Evolutionary conservation across 1,139 yeast species (phyloP).

Genomic region (Nakaseomyces nivariensis): DNA sequence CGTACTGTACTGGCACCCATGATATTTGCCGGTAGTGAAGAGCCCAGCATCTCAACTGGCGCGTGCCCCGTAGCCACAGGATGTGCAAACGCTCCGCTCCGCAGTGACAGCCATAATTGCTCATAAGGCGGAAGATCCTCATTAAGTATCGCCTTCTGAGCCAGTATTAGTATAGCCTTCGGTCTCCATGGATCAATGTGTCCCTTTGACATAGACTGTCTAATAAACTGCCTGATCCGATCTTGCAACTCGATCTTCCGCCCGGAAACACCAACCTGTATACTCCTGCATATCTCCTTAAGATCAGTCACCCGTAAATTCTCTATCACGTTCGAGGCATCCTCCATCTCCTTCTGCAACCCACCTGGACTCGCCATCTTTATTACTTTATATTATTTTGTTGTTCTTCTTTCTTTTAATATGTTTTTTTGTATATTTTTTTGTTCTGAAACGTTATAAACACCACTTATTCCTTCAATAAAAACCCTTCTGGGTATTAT

Average conservation of each 20-base stretch:
- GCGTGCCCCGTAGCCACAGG: conserved; percentile 18
- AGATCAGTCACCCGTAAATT: conserved; percentile 29
- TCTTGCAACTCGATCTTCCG: conserved; percentile 43
- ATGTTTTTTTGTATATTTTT: neutral
- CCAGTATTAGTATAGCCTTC: conserved; percentile 36
- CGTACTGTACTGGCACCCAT: conserved; percentile 5
- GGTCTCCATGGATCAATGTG: conserved; percentile 35
- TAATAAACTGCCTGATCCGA: conserved; percentile 35
- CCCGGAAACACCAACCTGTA: conserved; percentile 40
- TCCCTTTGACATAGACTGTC: conserved; percentile 30
- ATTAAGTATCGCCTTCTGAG: conserved; percentile 32
- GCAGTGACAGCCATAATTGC: conserved; percentile 22
- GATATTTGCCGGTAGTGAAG: neutral
- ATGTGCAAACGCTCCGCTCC: conserved; percentile 15
- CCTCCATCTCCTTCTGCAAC: conserved; percentile 20
- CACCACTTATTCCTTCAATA: too few relatives aligned
- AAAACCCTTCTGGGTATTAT: too few relatives aligned
- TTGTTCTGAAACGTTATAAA: too few relatives aligned
- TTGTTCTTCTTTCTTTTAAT: neutral
- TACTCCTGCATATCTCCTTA: conserved; percentile 38
- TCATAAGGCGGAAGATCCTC: conserved; percentile 35
- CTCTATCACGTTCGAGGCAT: conserved; percentile 17
- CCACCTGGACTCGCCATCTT: conserved; percentile 9
- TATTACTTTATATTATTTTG: neutral
- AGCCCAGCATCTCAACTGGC: conserved; percentile 7